Evolutionary conservation across 1,139 yeast genomes (phyloP), one percentile per base, ranked within the genome.

Genomic region (Nadsonia starkeyi-henricii): DNA sequence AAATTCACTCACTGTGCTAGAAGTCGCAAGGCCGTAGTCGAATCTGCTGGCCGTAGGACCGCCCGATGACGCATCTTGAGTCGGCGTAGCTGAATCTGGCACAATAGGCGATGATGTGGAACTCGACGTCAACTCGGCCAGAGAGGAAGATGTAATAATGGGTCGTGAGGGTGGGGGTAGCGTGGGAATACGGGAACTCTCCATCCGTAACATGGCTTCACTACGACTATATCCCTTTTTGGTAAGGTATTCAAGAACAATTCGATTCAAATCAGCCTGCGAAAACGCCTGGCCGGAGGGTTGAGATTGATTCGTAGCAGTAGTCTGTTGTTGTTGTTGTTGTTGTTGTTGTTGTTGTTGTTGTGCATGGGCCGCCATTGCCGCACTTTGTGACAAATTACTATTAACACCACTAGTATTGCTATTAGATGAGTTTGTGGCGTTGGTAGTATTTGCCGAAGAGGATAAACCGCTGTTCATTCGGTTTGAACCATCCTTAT

Each of bases 191-290:
- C 86, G 80, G 2, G 93, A 77, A 53, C 86, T 79, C 62, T 93
- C 99, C 54, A 88, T 77, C 54, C 98, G 75, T 52, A 91, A 74
- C 81, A 88, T 85, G 2, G 96, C 88, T 63, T 93, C 99, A 0
- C 97, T 89, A 56, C 83, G 78, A 55, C 85, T 89, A 61, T 86
- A 93, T 2, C 99, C 99, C 62, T 89, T 88, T 61, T 91, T 89
- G 63, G 81, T 85, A 55, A 93, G 74, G 59, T 91, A 91, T 58
- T 91, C 98, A 58, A 91, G 72, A 37, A 91, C 97, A 60, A 89
- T 85, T 56, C 93, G 71, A 64, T 89, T 86, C 63, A 89, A 72
- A 63, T 89, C 96, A 1, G 89, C 55, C 19, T 51, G 47, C 13
- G 56, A 54, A 41, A 52, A 37, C 1, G 52, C 45, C 39, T 47